Percentiles rank a stretch among this genome's conserved stretches.
Evolutionary conservation across 345 rosid genomes (phyloP).

Genomic region (Eucalyptus marginata): DNA sequence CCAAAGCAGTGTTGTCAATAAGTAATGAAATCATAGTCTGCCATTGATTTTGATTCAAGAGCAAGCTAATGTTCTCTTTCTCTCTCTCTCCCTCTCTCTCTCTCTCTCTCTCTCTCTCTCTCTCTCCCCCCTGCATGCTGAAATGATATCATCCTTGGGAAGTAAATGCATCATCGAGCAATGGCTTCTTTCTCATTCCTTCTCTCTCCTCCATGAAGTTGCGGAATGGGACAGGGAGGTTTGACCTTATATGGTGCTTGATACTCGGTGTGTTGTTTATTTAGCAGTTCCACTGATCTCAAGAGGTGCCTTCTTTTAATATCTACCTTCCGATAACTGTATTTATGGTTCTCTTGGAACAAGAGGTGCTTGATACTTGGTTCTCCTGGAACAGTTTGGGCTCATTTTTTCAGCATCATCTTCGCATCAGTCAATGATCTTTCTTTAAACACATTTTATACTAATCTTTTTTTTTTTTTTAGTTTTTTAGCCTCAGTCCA

Average conservation of each 20-base stretch:
- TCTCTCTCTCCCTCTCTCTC: neutral
- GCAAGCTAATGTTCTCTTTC: neutral
- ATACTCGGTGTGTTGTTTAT: neutral
- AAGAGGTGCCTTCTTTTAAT: neutral
- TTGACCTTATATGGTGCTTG: neutral
- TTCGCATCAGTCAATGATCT: neutral
- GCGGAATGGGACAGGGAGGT: neutral
- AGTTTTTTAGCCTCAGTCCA: neutral
- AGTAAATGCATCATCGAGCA: neutral
- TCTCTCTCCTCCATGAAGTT: neutral
- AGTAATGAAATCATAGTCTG: neutral
- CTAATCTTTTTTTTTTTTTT: neutral
- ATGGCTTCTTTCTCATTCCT: neutral
- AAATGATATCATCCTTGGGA: neutral
- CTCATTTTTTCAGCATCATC: neutral
- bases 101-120: neutral
- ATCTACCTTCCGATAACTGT: neutral
- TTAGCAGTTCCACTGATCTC: neutral
- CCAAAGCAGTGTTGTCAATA: neutral
- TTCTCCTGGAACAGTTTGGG: neutral
- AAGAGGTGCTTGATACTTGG: no score
- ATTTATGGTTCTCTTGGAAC: neutral
- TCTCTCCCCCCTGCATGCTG: neutral
- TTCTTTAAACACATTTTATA: neutral
- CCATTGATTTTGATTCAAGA: neutral